Evolutionary conservation across 2,329 filamentous ascomycete species (phyloP).

Genomic region (Thielaviopsis populi): DNA sequence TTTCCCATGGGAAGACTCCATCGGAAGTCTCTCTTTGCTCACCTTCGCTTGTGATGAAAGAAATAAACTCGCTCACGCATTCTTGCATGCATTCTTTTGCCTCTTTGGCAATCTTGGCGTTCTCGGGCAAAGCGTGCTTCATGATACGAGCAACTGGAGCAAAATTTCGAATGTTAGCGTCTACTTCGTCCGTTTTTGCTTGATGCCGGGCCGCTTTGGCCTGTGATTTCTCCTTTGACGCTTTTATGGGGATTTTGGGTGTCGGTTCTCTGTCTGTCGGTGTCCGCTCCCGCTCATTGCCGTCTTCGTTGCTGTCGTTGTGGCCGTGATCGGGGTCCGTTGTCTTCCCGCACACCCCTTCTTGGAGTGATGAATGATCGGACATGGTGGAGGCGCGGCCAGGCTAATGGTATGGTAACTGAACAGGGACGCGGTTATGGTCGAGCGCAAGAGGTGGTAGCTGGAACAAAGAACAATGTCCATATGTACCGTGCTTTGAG

Average conservation of each 20-base stretch:
- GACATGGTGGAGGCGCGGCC: background rate
- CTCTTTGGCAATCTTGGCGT: conserved; percentile 97
- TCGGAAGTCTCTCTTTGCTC: conserved; percentile 25
- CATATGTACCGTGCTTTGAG: background rate
- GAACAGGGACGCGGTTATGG: background rate
- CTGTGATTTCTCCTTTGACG: background rate
- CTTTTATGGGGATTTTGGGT: background rate
- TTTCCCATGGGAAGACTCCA: background rate
- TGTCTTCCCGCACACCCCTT: background rate
- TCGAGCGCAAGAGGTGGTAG: background rate
- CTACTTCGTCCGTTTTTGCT: conserved; percentile 26
- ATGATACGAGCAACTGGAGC: conserved; percentile 96
- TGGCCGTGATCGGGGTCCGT: background rate
- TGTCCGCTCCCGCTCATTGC: background rate
- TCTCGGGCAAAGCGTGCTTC: conserved; percentile 94
- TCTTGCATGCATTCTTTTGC: conserved; percentile 99
- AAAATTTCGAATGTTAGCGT: conserved; percentile 92
- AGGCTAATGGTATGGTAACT: background rate
- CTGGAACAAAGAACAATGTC: background rate
- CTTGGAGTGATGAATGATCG: background rate
- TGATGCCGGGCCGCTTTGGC: background rate
- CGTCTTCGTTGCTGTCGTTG: background rate
- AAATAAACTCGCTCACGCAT: conserved; percentile 99
- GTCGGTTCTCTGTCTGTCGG: background rate
- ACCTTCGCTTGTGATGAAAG: conserved; percentile 99